phyloP scores from a whole-genome alignment of 2,329 filamentous ascomycete species.

The Cucurbitaria berberidis region DNA sequence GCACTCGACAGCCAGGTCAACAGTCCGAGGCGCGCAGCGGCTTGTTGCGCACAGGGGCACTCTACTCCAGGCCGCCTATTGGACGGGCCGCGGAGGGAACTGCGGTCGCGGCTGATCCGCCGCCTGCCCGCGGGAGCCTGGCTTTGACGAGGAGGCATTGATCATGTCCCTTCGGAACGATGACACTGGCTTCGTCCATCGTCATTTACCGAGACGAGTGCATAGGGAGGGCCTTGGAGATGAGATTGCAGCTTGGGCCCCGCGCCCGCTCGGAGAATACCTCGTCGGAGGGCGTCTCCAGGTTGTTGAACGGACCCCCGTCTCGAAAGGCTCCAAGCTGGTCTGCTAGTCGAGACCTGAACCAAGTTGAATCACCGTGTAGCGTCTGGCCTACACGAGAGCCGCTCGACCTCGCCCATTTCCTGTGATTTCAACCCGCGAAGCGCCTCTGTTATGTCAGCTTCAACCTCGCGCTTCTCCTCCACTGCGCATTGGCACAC shows the following conservation, averaged over 20 bases:
- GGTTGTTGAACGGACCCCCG: background rate
- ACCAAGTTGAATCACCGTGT: background rate
- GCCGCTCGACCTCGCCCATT: slow-evolving; percentile 28
- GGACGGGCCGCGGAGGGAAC: slow-evolving; percentile 14
- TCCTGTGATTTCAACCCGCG: slow-evolving; percentile 26
- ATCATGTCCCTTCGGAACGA: slow-evolving; percentile 16
- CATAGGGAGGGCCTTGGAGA: slow-evolving; percentile 21
- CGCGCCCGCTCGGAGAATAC: slow-evolving; percentile 25
- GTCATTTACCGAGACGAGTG: slow-evolving; percentile 23
- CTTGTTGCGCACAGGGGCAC: slow-evolving; percentile 17
- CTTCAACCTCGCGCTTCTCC: slow-evolving; percentile 22
- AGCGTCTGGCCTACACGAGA: slow-evolving; percentile 11
- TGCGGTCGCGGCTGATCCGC: slow-evolving; percentile 36
- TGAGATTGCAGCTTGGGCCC: slow-evolving; percentile 18
- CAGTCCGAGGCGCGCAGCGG: slow-evolving; percentile 12
- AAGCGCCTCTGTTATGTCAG: slow-evolving; percentile 25
- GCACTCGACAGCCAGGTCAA: slow-evolving; percentile 8
- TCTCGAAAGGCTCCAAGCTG: background rate
- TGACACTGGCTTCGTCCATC: slow-evolving; percentile 13
- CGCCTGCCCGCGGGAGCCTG: slow-evolving; percentile 33
- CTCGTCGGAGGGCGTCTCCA: background rate
- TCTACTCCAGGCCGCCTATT: slow-evolving; percentile 17
- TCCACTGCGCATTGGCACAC: slow-evolving; percentile 13
- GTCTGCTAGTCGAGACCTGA: background rate
- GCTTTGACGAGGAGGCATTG: slow-evolving; percentile 11